Conservation (phyloP, 192 early-diverging fungal genomes). For the Gorgonomyces haynaldii region DNA sequence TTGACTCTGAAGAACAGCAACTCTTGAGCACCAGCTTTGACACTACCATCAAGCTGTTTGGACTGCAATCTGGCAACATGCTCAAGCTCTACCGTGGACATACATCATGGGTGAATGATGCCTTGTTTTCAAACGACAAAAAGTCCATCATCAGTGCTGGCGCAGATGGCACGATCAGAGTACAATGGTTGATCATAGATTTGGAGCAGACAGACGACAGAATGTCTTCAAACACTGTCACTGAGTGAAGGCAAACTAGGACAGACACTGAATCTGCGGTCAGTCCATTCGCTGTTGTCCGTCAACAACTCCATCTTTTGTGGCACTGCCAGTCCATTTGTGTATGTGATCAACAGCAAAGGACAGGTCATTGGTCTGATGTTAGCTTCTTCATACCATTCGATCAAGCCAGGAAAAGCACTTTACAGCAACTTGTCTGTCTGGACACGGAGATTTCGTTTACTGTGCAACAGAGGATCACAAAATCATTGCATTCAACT, state of each 20-base stretch:
- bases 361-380: conserved; percentile 36
- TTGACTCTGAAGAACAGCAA: conserved; percentile 67
- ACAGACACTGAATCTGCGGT: conserved; percentile 19
- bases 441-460: conserved; percentile 71
- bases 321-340: conserved; percentile 62
- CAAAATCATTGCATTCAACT: conserved; percentile 54
- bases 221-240: conserved; percentile 50
- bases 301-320: conserved; percentile 60
- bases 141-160: conserved; percentile 62
- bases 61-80: conserved; percentile 83
- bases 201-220: conserved; percentile 75
- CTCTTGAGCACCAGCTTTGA: conserved; percentile 76
- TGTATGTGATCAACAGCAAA: conserved; percentile 55
- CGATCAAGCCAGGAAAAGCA: neutral
- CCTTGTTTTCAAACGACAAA: conserved; percentile 59
- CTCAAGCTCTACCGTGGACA: conserved; percentile 90
- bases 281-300: conserved; percentile 55
- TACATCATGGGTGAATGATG: conserved; percentile 75
- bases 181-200: conserved; percentile 45
- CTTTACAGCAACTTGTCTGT: conserved; percentile 4
- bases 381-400: neutral
- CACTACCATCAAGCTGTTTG: conserved; percentile 70
- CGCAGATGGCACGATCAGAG: conserved; percentile 79
- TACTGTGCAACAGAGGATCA: conserved; percentile 67
- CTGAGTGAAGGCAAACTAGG: conserved; percentile 45